Evolutionary conservation across 768 basidiomycete genomes (phyloP).

Genomic region (Porpolomopsis calyptriformis): DNA sequence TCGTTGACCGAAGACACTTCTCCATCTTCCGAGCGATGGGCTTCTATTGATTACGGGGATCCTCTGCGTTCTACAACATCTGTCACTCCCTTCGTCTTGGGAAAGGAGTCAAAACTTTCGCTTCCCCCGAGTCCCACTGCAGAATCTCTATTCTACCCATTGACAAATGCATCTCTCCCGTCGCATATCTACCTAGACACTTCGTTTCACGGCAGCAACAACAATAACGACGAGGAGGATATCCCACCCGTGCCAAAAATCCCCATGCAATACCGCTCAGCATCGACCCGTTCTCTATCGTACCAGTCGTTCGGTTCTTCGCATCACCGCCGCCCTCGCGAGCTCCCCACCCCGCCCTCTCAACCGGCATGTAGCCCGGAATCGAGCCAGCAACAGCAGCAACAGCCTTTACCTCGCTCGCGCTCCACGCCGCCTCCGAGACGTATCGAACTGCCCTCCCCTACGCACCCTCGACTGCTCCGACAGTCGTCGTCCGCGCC

Average conservation of each 20-base stretch:
- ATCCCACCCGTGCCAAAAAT: conserved; percentile 29
- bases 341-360: neutral
- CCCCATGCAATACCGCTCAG: conserved; percentile 21
- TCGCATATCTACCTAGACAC: conserved; percentile 36
- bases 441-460: too few relatives aligned
- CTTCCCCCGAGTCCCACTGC: conserved; percentile 33
- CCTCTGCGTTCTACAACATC: conserved; percentile 4
- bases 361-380: neutral
- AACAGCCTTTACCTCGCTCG: neutral
- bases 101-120: conserved; percentile 8
- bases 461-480: too few relatives aligned
- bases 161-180: conserved; percentile 31
- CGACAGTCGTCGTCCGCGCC: too few relatives aligned
- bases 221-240: too few relatives aligned
- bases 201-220: conserved; percentile 22
- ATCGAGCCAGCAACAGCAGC: too few relatives aligned
- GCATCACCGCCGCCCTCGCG: neutral
- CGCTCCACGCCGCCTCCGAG: too few relatives aligned
- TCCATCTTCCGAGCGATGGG: neutral
- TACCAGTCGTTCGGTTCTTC: neutral
- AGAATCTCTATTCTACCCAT: conserved; percentile 37
- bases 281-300: conserved; percentile 7
- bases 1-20: too few relatives aligned
- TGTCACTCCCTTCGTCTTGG: conserved; percentile 9
- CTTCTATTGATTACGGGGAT: neutral